Evolutionary conservation across 176 grass and related monocot genomes (phyloP).

Genomic region (Juncus effusus): DNA sequence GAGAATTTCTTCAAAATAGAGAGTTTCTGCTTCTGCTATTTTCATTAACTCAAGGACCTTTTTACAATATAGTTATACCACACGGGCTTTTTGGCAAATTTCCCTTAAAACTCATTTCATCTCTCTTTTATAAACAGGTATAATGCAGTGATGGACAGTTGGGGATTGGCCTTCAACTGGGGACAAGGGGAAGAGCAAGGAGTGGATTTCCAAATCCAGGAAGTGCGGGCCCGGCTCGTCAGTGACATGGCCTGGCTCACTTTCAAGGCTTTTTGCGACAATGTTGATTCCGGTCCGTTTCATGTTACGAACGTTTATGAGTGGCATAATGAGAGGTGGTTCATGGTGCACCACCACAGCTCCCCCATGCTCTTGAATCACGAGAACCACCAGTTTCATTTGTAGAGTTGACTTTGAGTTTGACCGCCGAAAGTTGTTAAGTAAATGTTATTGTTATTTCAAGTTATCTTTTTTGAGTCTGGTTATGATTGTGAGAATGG

Average conservation of each 20-base stretch:
- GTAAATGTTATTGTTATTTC: no score
- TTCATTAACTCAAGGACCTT: no score
- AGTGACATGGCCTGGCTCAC: conserved; percentile 74
- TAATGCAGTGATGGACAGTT: conserved; percentile 64
- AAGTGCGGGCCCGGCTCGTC: conserved; percentile 66
- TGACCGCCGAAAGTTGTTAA: no score
- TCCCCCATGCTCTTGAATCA: conserved; percentile 40
- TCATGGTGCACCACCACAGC: conserved; percentile 88
- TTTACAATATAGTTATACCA: no score
- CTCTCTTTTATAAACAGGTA: conserved; percentile 41
- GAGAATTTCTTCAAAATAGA: no score
- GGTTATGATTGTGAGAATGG: no score
- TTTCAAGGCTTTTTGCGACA: conserved; percentile 59
- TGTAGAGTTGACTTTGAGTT: conserved; percentile 51
- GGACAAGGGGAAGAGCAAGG: conserved; percentile 79
- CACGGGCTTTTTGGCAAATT: no score
- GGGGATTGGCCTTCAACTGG: conserved; percentile 85
- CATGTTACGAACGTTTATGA: conserved; percentile 85
- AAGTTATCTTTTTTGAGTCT: no score
- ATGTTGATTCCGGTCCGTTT: conserved; percentile 38
- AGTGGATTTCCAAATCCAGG: conserved; percentile 54
- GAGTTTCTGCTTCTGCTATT: no score
- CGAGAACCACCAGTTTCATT: conserved; percentile 46
- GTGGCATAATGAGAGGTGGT: conserved; percentile 60
- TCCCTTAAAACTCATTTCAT: no score